Evolutionary conservation across 176 grass and related monocot genomes (phyloP), one percentile per base, ranked within the genome.

Genomic region (Lolium perenne): DNA sequence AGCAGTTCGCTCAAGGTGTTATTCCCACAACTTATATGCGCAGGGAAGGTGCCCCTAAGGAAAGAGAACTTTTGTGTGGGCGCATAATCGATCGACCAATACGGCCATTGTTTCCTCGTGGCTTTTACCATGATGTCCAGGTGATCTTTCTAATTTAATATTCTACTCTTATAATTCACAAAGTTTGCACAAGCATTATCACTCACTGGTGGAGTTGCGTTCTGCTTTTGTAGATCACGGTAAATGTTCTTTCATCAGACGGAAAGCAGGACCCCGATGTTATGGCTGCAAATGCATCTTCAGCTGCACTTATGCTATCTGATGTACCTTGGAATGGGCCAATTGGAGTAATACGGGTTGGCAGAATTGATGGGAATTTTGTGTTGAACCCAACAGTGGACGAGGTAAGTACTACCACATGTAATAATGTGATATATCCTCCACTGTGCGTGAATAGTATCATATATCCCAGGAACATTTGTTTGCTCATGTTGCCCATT

Each of bases 41-140:
- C 75, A 92, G 94, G 91, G 97, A 99, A 88, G 97, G 97, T 86
- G 97, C 97, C 54, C 97, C 94, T 55, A 99, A 96, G 86, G 94
- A 96, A 86, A 91, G 97, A 46, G 97, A 99, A 72, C 94, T 99
- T 88, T 77, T 99, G 48, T 99, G 94, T 77, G 97, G 94, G 15
- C 94, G 94, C 78, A 89, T 99, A 77, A 99, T 99, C 25, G 97
- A 99, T 81, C 88, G 97, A 66, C 93, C 97, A 65, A 96, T 99
- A 56, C 91, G 92, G 15, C 97, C 97, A 82, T 82, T 99, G 79
- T 99, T 99, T 92, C 94, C 97, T 82, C 82, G 7, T 62, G 94
- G 97, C 10, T 96, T 99, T 96, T 96, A 95, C 85, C 97, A 99
- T 64, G 93, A 99, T 90, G 88, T 99, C 25, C 95, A 97, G 91